phyloP scores from a whole-genome alignment of 495 filamentous ascomycete species.

The Schizothecium vesticola region DNA sequence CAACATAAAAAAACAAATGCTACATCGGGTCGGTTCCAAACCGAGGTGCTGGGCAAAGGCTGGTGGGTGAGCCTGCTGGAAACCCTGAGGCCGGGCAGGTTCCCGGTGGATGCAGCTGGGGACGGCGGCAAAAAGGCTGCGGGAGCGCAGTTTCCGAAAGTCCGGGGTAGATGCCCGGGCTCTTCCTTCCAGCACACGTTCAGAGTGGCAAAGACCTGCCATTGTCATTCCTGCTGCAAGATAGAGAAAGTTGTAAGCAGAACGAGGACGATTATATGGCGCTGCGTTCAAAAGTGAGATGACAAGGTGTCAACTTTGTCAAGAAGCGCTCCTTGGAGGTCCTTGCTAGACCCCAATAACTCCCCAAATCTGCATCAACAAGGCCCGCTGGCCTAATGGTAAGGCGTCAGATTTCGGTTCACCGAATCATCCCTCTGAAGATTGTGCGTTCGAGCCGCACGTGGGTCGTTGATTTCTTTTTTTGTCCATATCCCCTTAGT shows the following conservation, averaged over 20 bases:
- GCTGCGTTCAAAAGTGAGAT: background rate
- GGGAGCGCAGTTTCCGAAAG: background rate
- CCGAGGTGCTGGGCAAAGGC: background rate
- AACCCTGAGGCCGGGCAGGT: too few species aligned
- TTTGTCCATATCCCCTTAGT: background rate
- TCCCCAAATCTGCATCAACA: background rate
- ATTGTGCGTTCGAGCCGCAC: conserved; percentile 33
- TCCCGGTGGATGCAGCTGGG: too few species aligned
- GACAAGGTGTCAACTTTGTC: background rate
- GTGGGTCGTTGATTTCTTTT: conserved; percentile 20
- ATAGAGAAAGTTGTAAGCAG: background rate
- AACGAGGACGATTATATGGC: background rate
- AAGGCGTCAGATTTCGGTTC: conserved; percentile 30
- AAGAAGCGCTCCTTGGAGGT: background rate
- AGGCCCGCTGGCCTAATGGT: conserved; percentile 32
- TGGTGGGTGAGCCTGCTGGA: background rate
- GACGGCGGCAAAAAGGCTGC: too few species aligned
- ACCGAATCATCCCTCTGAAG: conserved; percentile 17
- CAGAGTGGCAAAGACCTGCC: background rate
- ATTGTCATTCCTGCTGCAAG: background rate
- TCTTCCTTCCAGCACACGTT: background rate
- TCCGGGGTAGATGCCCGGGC: background rate
- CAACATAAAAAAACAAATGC: background rate
- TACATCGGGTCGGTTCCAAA: background rate
- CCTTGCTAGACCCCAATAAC: background rate